Evolutionary conservation across 2,329 filamentous ascomycete species (phyloP).

Genomic region (Claviceps quebecensis): DNA sequence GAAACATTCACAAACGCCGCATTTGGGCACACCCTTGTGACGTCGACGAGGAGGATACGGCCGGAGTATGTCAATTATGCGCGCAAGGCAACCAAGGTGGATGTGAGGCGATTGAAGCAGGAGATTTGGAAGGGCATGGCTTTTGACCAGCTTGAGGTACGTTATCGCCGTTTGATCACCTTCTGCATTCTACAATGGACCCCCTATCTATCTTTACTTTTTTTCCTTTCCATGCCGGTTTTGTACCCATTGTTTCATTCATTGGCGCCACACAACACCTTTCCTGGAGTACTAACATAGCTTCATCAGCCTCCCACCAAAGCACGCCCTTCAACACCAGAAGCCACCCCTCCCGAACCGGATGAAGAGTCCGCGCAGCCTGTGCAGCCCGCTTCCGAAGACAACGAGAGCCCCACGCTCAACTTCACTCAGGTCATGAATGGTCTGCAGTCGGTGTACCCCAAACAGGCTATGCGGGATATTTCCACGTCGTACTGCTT

Average conservation of each 20-base stretch:
- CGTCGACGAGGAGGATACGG: slow-evolving; percentile 45
- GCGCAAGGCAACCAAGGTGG: slow-evolving; percentile 56
- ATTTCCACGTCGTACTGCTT: slow-evolving; percentile 92
- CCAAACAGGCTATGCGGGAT: slow-evolving; percentile 73
- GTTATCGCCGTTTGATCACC: slow-evolving; percentile 10
- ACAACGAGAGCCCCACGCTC: slow-evolving; percentile 36
- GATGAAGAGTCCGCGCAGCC: slow-evolving; percentile 15
- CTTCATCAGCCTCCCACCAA: neutral
- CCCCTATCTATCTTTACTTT: neutral
- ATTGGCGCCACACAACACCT: neutral
- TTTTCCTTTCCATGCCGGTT: neutral
- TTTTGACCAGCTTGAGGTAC: slow-evolving; percentile 38
- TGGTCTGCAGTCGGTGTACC: slow-evolving; percentile 71
- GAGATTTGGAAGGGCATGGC: slow-evolving; percentile 56
- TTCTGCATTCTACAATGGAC: no score
- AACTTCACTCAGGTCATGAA: slow-evolving; percentile 92
- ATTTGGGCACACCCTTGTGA: slow-evolving; percentile 55
- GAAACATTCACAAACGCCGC: slow-evolving; percentile 34
- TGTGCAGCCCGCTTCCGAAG: slow-evolving; percentile 13
- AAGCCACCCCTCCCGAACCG: slow-evolving; percentile 15
- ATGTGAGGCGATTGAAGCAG: slow-evolving; percentile 54
- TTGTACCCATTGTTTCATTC: neutral
- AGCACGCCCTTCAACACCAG: neutral
- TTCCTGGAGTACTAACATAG: neutral
- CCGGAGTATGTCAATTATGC: slow-evolving; percentile 61